Evolutionary conservation across 495 filamentous ascomycete genomes (phyloP), one percentile per base, ranked within the genome.

Genomic region (Tuber microsphaerosporum): DNA sequence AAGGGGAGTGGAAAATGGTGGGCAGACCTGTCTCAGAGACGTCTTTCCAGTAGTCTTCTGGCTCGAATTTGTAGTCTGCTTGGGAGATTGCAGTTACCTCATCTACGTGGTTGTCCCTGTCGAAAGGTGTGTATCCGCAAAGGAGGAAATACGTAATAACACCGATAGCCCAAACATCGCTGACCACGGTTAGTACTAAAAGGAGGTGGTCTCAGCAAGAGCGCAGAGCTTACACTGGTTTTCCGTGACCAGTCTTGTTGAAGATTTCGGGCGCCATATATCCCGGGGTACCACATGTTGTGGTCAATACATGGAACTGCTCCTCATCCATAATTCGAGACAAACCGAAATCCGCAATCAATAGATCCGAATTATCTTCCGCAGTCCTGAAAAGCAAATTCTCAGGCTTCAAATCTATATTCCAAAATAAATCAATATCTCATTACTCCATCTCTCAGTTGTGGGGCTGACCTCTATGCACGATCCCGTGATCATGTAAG

Each of bases 1-100:
- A 69, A 37, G 19, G 2, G 61, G 10, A 16, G 43, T 44, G 34
- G 45, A 19, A 42, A 31, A 19, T 69, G 61, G 45, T 75, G 73
- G 75, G 75, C 74, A 14, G 71, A 73, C 79, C 79, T 76, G 86
- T 86, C 69, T 91, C 87, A n/a, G 92, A 94, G 74, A 99, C 94
- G 74, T 91, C 91, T 77, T 93, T 92, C 95, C 96, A 99, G 87
- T 97, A 97, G 81, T 98, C 94, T 72, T 92, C 84, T 8, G 95
- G 95, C n/a, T 92, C 94, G 84, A 98, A 99, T 83, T 88, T 90
- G 86, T 98, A 99, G 86, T 98, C 94, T 43, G 96, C 95, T 72
- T 92, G 90, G 56, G 98, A 88, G 84, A 99, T 99, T 75, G 96
- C 95, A 85, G 98, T 94, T 94, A 99, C 97, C 87, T 99, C 95